These are phyloP conservation scores for Pochonia chlamydosporia DNA, from an alignment of 2,329 filamentous ascomycete species.

Conservation along the genomic window DNA sequence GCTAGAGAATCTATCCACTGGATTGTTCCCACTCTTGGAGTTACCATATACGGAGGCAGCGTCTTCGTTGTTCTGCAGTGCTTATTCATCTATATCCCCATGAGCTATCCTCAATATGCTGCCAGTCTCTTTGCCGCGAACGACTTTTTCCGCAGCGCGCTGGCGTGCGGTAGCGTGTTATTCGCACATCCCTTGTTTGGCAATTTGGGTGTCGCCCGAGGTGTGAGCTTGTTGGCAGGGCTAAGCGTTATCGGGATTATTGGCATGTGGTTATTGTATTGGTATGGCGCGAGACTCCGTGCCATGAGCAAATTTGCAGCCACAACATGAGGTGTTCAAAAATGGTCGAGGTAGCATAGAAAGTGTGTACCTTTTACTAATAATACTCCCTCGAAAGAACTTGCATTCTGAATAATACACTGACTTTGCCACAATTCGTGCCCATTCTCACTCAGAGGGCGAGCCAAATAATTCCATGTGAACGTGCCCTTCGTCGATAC, in stretches of 20 bases:
- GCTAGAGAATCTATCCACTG: conserved; percentile 18
- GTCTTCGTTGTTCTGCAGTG: conserved; percentile 21
- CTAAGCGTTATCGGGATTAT: conserved; percentile 47
- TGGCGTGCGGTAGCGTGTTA: conserved; percentile 55
- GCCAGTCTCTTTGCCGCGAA: conserved; percentile 56
- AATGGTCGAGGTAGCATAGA: no score
- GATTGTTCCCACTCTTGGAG: conserved; percentile 31
- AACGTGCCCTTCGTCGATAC: neutral
- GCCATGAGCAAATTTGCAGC: conserved; percentile 55
- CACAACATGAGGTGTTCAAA: no score
- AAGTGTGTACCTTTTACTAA: no score
- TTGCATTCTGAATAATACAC: no score
- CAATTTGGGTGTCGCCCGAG: conserved; percentile 53
- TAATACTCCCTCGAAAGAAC: no score
- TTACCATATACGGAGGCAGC: conserved; percentile 26
- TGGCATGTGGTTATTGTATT: conserved; percentile 56
- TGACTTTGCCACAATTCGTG: conserved; percentile 26
- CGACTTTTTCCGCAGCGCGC: conserved; percentile 50
- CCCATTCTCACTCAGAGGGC: conserved; percentile 2
- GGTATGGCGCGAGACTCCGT: conserved; percentile 48
- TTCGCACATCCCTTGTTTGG: conserved; percentile 55
- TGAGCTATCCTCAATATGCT: conserved; percentile 47
- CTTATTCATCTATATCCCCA: conserved; percentile 30
- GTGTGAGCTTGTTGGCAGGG: conserved; percentile 51
- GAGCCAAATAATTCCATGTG: conserved; percentile 6